A percentile compares a stretch with the other conserved stretches of the same genome.
Conservation (phyloP, 1,284 basidiomycete species). For the Cryptococcus depauperatus region DNA sequence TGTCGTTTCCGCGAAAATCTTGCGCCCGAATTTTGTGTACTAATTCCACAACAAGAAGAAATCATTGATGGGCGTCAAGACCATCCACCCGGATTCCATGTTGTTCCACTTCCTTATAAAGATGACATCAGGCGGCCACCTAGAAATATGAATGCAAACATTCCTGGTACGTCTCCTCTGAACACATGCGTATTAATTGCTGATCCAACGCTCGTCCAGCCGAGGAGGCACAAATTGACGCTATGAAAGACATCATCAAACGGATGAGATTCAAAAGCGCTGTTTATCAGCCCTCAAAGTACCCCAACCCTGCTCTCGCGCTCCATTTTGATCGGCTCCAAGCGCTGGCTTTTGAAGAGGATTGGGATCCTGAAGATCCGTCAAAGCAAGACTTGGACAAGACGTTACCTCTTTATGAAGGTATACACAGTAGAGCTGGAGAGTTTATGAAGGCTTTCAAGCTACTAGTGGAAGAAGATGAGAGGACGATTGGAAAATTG, state of each 20-base stretch:
- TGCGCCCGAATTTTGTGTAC: conserved; percentile 69
- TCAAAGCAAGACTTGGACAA: conserved; percentile 53
- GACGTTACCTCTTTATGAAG: conserved; percentile 66
- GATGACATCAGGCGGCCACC: conserved; percentile 84
- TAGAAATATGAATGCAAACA: conserved; percentile 42
- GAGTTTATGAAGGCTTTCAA: conserved; percentile 69
- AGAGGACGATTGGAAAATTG: conserved; percentile 46
- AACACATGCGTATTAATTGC: background rate
- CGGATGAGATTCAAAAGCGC: conserved; percentile 70
- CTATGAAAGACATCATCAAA: conserved; percentile 66
- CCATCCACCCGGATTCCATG: conserved; percentile 83
- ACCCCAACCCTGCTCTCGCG: conserved; percentile 78
- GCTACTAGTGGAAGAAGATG: conserved; percentile 56
- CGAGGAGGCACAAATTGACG: conserved; percentile 58
- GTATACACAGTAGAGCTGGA: conserved; percentile 77
- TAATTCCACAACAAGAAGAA: conserved; percentile 81
- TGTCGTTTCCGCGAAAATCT: conserved; percentile 64
- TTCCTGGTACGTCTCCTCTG: conserved; percentile 53
- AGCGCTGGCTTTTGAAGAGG: conserved; percentile 82
- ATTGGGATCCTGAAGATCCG: conserved; percentile 65
- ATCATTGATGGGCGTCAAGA: conserved; percentile 63
- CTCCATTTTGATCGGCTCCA: conserved; percentile 85
- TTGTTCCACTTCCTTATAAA: conserved; percentile 82
- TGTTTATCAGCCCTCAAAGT: conserved; percentile 75
- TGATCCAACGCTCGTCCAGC: conserved; percentile 47